Base-by-base conservation (phyloP, 208 protist species). In the Wallacemonas sp. region DNA sequence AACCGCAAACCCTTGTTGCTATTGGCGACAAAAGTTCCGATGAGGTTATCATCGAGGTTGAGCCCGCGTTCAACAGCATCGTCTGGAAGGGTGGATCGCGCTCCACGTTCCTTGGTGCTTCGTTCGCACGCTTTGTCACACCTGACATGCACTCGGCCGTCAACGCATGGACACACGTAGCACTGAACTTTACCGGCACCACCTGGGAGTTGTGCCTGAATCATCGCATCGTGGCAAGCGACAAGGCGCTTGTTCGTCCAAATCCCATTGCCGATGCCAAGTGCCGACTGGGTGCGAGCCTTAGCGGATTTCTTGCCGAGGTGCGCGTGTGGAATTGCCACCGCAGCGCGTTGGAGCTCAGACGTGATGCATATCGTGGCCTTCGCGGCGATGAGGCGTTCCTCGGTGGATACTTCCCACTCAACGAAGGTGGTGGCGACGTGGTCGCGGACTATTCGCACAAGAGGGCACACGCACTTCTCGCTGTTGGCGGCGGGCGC, bases 111-210 rank as follows among this genome's bases (percentile, higher is more conserved):
- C 77, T 94, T 39, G 88, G 88, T 24, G 53, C 80, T 1, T 94
- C 91, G 17, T 91, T 87, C 65, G 82, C 84, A 19, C 77, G 72
- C 27, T 93, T 80, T 66, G 65, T 58, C 0, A 80, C 79, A 51
- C 76, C 84, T 2, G 79, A 73, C 15, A 79, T 86, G 42, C 58
- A 89, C 36, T 59, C 73, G 24, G 71, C 72, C 46, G 68, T 58
- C 28, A 63, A 91, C 58, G 70, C 84, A 22, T 96, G 91, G 91
- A 94, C 84, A 78, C 87, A 95, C 62, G 85, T 96, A 4, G 91
- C 80, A n/a, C 85, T 96, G 28, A 86, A 92, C 63, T 96, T 93
- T 74, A 90, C 84, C 28, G 91, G 91, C 21, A 81, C 72, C 0
- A 72, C 72, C 31, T 96, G 91, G 89, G 81, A 93, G 59, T 62